phyloP scores from a whole-genome alignment of 1,284 basidiomycete genomes.

The Puccinia novopanici region DNA sequence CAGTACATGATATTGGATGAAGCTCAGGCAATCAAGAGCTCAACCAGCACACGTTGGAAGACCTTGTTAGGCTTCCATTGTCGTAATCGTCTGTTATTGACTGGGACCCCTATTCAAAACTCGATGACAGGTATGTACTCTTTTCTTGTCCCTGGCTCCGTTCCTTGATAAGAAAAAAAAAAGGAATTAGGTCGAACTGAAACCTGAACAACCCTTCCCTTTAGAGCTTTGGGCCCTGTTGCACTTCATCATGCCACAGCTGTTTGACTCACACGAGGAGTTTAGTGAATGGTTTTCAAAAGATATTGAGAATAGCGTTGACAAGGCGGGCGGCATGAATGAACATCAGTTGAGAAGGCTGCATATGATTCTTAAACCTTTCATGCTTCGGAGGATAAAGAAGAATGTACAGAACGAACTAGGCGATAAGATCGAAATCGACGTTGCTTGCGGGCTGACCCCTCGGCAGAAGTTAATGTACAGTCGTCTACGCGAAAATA shows the following conservation, averaged over 20 bases:
- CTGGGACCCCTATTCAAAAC: constrained; percentile 98
- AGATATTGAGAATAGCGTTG: constrained; percentile 91
- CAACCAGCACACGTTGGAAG: constrained; percentile 96
- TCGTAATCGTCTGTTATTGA: constrained; percentile 89
- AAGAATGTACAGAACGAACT: constrained; percentile 99
- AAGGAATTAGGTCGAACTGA: constrained; percentile 13
- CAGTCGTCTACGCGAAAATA: constrained; percentile 82
- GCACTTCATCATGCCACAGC: constrained; percentile 99
- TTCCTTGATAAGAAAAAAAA: not conserved
- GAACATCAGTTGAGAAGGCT: constrained; percentile 92
- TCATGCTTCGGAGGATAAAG: constrained; percentile 97
- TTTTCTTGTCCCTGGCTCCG: constrained; percentile 4
- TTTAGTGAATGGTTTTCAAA: constrained; percentile 99
- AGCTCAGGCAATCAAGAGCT: constrained; percentile 99
- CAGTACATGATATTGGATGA: constrained; percentile 99
- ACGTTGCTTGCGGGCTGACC: constrained; percentile 91
- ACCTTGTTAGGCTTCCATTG: constrained; percentile 94
- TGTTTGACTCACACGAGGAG: constrained; percentile 99
- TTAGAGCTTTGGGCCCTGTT: constrained; percentile 97
- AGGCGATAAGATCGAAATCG: constrained; percentile 99
- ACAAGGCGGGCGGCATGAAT: constrained; percentile 87
- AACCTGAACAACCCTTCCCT: constrained; percentile 51
- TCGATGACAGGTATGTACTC: constrained; percentile 84
- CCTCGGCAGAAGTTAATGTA: constrained; percentile 92
- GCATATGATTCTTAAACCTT: constrained; percentile 99